These are phyloP conservation scores for Ophiostoma australiae DNA, from an alignment of 2,329 filamentous ascomycete genomes.

Conservation along the genomic window DNA sequence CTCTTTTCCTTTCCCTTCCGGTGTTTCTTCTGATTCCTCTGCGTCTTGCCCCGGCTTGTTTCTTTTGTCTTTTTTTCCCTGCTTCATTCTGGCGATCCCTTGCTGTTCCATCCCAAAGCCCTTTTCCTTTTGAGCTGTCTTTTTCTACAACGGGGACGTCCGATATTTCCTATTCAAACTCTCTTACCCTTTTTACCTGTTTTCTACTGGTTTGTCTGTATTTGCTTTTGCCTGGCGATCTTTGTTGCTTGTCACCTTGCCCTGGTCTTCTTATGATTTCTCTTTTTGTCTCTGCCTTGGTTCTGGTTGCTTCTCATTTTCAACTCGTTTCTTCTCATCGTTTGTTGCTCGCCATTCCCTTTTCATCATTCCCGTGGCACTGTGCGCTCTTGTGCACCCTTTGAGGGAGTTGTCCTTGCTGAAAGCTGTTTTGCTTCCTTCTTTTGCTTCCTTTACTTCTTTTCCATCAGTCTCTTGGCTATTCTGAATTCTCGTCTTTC, in stretches of 20 bases:
- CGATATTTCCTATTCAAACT: constrained; percentile 18
- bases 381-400: constrained; percentile 14
- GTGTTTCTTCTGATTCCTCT: constrained; percentile 36
- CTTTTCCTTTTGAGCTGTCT: constrained; percentile 22
- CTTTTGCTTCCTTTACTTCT: background rate
- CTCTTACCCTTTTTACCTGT: constrained; percentile 16
- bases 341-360: constrained; percentile 17
- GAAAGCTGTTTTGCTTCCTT: constrained; percentile 15
- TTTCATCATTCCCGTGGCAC: constrained; percentile 10
- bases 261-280: constrained; percentile 6
- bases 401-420: constrained; percentile 7
- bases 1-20: background rate
- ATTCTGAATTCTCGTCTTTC: background rate
- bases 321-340: constrained; percentile 15
- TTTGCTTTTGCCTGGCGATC: constrained; percentile 2
- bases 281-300: background rate
- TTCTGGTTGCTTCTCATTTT: constrained; percentile 13
- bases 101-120: constrained; percentile 14
- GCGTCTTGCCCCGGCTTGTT: constrained; percentile 35
- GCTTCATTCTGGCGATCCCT: constrained; percentile 8
- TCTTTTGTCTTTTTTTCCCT: constrained; percentile 23
- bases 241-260: constrained; percentile 10
- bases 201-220: background rate
- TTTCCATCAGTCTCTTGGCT: background rate
- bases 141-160: constrained; percentile 17